Conservation (phyloP, 495 filamentous ascomycete species). For the Tricharina praecox region DNA sequence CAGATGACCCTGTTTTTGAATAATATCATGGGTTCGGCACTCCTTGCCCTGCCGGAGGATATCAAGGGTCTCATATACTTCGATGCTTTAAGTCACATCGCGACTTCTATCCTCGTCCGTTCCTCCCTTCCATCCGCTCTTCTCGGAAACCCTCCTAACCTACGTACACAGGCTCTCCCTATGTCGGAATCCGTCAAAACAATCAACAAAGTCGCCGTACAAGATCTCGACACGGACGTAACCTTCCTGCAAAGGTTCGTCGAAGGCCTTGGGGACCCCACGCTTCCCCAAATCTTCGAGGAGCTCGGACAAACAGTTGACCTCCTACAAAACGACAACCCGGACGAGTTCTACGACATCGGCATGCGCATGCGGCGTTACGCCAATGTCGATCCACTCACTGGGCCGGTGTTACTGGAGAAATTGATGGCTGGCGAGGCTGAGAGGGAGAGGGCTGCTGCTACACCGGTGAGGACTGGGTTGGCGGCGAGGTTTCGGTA, state of each 20-base stretch:
- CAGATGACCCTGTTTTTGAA: constrained; percentile 83
- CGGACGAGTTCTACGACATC: constrained; percentile 88
- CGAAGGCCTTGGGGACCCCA: constrained; percentile 55
- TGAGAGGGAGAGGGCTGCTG: neutral
- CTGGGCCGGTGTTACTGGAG: constrained; percentile 70
- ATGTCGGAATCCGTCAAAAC: constrained; percentile 59
- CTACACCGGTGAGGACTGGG: neutral
- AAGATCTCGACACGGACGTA: constrained; percentile 65
- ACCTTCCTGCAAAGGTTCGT: constrained; percentile 72
- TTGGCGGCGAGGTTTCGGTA: constrained; percentile 4
- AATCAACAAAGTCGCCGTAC: constrained; percentile 75
- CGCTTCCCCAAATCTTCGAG: constrained; percentile 74
- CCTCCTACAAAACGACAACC: constrained; percentile 71
- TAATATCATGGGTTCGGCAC: constrained; percentile 87
- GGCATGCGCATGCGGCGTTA: constrained; percentile 79
- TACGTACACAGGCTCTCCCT: constrained; percentile 51
- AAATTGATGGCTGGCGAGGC: constrained; percentile 5
- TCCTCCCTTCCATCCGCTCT: neutral
- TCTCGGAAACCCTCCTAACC: neutral
- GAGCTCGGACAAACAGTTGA: constrained; percentile 81
- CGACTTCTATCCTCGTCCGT: constrained; percentile 63
- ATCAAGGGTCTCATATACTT: constrained; percentile 98
- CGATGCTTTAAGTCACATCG: constrained; percentile 80
- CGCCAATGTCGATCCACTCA: constrained; percentile 72
- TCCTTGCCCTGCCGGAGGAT: constrained; percentile 76